phyloP scores from a whole-genome alignment of 306 rosid species.

The Prosopis cineraria region DNA sequence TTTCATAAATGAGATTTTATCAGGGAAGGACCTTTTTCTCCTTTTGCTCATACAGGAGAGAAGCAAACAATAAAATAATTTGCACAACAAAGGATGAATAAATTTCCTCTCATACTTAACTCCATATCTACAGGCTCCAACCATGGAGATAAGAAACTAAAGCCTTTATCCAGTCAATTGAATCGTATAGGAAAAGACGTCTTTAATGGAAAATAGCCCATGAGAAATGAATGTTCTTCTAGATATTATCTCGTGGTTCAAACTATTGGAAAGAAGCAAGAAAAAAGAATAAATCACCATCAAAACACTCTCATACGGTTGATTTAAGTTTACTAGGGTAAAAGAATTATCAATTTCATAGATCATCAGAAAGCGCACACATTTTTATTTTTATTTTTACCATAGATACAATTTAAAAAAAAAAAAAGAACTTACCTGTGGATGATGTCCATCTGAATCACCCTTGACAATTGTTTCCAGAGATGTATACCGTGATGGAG shows the following conservation, averaged over 20 bases:
- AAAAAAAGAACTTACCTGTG: conserved; percentile 48
- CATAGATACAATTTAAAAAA: conserved; percentile 23
- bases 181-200: background rate
- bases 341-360: background rate
- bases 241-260: background rate
- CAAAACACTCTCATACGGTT: background rate
- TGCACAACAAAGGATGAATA: background rate
- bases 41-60: background rate
- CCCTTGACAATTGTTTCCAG: conserved; percentile 49
- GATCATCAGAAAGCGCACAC: background rate
- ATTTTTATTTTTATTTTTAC: background rate
- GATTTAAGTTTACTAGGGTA: background rate
- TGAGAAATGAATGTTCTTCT: background rate
- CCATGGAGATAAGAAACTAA: background rate
- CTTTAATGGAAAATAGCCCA: background rate
- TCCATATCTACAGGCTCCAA: conserved; percentile 10
- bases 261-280: background rate
- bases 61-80: background rate
- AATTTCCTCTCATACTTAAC: background rate
- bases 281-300: background rate
- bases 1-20: background rate
- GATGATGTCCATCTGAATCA: conserved; percentile 48
- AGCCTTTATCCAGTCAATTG: background rate
- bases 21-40: background rate
- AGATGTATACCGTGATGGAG: conserved; percentile 39